phyloP scores from a whole-genome alignment of 2,329 filamentous ascomycete genomes.

The Colletotrichum acutatum region DNA sequence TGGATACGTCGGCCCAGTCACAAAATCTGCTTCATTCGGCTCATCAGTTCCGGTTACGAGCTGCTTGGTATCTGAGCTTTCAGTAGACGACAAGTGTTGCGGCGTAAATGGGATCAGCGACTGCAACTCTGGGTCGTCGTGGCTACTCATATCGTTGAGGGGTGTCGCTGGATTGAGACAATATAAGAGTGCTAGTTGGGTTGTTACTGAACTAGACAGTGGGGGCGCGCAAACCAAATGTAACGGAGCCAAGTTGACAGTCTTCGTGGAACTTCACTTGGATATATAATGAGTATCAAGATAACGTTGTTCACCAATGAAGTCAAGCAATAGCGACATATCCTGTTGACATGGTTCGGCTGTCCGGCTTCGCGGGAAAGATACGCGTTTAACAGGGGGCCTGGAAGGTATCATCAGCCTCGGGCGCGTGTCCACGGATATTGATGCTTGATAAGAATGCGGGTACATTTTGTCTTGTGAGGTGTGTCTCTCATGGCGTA shows the following conservation, averaged over 20 bases:
- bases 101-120: constrained; percentile 6
- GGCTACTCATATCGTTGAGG: background rate
- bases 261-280: too few species aligned
- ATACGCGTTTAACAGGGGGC: background rate
- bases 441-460: constrained; percentile 22
- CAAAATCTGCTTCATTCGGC: background rate
- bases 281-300: too few species aligned
- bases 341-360: background rate
- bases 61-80: background rate
- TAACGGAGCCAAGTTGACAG: background rate
- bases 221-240: background rate
- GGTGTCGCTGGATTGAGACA: too few species aligned
- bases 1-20: background rate
- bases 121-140: constrained; percentile 3
- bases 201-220: too few species aligned
- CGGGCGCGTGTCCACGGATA: constrained; percentile 2
- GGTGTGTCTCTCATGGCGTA: constrained; percentile 18
- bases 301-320: background rate
- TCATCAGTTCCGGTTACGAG: background rate
- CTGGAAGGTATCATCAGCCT: background rate
- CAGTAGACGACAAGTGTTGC: background rate
- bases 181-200: background rate
- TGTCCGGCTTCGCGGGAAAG: background rate
- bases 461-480: background rate
- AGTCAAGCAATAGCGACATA: background rate